These are phyloP conservation scores for Zygoascus meyerae DNA, from an alignment of 1,139 yeast genomes.

Conservation along the genomic window DNA sequence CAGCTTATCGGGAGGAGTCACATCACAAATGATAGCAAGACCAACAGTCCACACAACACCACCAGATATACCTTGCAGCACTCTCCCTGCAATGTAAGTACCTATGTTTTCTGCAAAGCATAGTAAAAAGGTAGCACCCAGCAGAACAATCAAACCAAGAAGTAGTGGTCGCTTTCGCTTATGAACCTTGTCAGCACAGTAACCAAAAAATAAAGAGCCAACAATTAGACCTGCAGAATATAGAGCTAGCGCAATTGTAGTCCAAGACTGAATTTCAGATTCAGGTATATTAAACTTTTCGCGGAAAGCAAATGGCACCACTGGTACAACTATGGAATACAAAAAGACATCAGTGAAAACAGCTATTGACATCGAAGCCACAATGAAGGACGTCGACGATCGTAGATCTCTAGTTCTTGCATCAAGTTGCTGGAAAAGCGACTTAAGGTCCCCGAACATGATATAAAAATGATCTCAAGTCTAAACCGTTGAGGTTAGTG, in stretches of 20 bases:
- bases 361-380: slow-evolving; percentile 29
- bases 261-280: slow-evolving; percentile 26
- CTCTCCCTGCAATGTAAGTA: slow-evolving; percentile 31
- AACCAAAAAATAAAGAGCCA: slow-evolving; percentile 31
- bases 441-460: no score
- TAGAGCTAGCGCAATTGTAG: slow-evolving; percentile 30
- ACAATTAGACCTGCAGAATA: slow-evolving; percentile 35
- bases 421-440: background rate
- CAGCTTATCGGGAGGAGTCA: slow-evolving; percentile 24
- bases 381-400: slow-evolving; percentile 27
- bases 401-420: slow-evolving; percentile 23
- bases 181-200: slow-evolving; percentile 27
- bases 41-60: slow-evolving; percentile 38
- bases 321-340: slow-evolving; percentile 33
- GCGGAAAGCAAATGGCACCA: slow-evolving; percentile 33
- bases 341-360: slow-evolving; percentile 33
- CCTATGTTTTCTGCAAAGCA: slow-evolving; percentile 26
- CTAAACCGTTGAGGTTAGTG: no score
- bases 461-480: no score
- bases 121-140: slow-evolving; percentile 31
- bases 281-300: slow-evolving; percentile 27
- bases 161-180: slow-evolving; percentile 30
- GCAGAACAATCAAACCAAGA: slow-evolving; percentile 29
- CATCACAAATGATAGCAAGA: slow-evolving; percentile 33
- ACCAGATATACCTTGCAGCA: slow-evolving; percentile 34